Percentiles rank a stretch among this genome's conserved stretches.
phyloP scores from a whole-genome alignment of 1,139 yeast species.

The Saccharomyces hybrid region DNA sequence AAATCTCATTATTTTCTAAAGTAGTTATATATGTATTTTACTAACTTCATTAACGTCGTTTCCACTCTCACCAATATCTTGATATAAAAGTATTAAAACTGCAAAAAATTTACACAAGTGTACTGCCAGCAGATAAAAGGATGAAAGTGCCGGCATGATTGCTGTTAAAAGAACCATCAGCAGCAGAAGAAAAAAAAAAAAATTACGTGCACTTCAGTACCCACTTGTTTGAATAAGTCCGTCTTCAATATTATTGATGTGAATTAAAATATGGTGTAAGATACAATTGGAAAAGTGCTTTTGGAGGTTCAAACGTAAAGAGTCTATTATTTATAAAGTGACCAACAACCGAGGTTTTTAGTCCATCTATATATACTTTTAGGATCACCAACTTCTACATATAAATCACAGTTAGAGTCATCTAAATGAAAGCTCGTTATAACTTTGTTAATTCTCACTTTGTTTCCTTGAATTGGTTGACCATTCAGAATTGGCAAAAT shows the following conservation, averaged over 20 bases:
- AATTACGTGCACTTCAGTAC: no score
- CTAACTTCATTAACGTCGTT: background rate
- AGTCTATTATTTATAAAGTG: background rate
- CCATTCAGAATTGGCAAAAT: constrained; percentile 25
- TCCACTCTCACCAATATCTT: background rate
- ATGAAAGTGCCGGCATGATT: no score
- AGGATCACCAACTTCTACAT: constrained; percentile 14
- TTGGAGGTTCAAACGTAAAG: no score
- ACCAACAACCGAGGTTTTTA: constrained; percentile 25
- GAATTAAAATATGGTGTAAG: no score
- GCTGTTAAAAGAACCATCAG: no score
- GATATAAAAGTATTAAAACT: no score
- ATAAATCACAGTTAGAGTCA: constrained; percentile 9
- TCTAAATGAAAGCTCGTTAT: constrained; percentile 14
- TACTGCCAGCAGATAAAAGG: no score
- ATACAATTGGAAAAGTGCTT: background rate
- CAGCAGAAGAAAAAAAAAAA: no score
- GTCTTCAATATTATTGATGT: no score
- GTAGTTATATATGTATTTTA: background rate
- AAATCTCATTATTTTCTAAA: background rate
- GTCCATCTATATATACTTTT: constrained; percentile 17
- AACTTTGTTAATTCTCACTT: constrained; percentile 22
- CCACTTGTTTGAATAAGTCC: no score
- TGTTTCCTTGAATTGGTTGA: constrained; percentile 23
- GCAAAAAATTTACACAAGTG: no score